Base-by-base conservation (phyloP, 2,329 filamentous ascomycete genomes). In the Tolypocladium pustulatum region DNA sequence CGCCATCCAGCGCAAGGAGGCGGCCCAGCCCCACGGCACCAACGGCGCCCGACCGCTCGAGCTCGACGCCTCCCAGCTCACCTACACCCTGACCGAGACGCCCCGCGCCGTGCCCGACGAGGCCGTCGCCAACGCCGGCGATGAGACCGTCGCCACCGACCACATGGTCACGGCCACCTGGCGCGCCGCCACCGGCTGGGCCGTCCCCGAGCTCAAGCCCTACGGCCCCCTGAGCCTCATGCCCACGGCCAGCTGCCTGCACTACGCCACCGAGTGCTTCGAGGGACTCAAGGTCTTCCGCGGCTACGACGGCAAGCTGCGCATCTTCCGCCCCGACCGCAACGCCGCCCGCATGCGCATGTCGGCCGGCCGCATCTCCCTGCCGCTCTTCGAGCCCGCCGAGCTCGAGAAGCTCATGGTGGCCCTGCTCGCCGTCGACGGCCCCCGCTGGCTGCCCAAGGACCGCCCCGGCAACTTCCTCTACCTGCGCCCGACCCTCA, bases 191-290 rank as follows among this genome's bases (percentile, higher is more conserved):
- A 69, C 74, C 25, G 91, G 91, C 65, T 96, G 91, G 91, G 79
- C 81, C 41, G 78, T 82, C 1, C 91, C 91, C 1, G 81, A 87
- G 65, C 81, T 95, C 60, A 83, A 84, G 70, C 88, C 90, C 32
- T 94, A 90, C 72, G 88, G 89, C 0, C 87, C 89, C 13, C 76
- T 96, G 57, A 81, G 81, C 62, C 84, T 96, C 67, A 88, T 90
- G 77, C 91, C 91, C 40, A 92, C 88, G 5, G 89, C 90, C 17
- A 89, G 86, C 4, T 85, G 86, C 61, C 81, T 96, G 61, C 91
- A 96, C 79, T 96, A 96, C 74, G 91, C 90, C 13, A 95, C 90
- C 54, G 88, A 93, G 74, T 95, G 91, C 73, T 96, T 95, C 75
- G 91, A 96, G 75, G 91, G 91, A 15, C 75, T 82, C 66, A 96